Evolutionary conservation across 441 rosid species (phyloP), one percentile per base, ranked within the genome.

Genomic region (Gossypium schwendimanii): DNA sequence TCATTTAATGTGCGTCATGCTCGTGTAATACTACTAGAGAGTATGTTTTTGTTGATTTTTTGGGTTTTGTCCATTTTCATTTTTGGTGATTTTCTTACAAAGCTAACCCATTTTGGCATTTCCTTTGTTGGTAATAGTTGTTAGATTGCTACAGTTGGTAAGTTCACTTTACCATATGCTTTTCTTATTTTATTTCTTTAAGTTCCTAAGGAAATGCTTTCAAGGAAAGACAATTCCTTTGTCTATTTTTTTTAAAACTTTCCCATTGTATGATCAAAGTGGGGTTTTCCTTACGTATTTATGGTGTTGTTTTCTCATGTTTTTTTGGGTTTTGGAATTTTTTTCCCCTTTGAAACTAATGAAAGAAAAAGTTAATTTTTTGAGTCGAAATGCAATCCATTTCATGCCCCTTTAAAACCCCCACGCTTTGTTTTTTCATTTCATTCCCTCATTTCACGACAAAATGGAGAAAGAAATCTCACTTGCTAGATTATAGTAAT

Each of bases 361-460:
- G 63, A 2, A 69, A 36, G 31, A 18, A 66, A 75, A 57, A 23
- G 6, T 52, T 36, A 18, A 17, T 63, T 59, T 49, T 68, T 54
- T 65, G 14, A 18, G 50, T 36, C 17, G 68, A 33, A 33, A 33
- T 33, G 39, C 39, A 33, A 33, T 33, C 8, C 7, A 33, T 33
- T 33, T 33, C 39, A 0, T 33, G 7, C 7, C 36, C 7, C 36
- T 31, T 31, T 0, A 31, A 31, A 31, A 72, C 81, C 85, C 89
- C 90, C 79, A 69, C 76, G 28, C 59, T 24, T 31, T 6, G 8
- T 60, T 65, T 6, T 53, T n/a, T 26, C 61, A 74, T 81, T 73
- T 65, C 62, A 57, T 78, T 69, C 23, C 83, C 94, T 81, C 70
- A 39, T 79, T 75, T 78, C 83, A 77, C 83, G 90, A 89, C 94